Conservation (phyloP, 148 eudicot genomes). For the Euryodendron excelsum region DNA sequence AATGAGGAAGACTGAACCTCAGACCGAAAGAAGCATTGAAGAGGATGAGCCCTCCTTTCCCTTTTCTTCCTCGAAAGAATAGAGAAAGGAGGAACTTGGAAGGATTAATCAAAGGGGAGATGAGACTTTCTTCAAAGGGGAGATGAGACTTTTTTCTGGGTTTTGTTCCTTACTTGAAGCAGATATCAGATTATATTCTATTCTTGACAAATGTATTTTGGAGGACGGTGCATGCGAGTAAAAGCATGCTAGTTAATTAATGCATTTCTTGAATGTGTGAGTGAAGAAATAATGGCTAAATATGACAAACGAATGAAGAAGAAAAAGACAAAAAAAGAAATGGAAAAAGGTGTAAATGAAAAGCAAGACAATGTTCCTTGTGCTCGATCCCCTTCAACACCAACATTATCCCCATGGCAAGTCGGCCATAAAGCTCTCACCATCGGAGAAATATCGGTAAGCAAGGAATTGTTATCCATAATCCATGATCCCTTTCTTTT, state of each 20-base stretch:
- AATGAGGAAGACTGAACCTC: background rate
- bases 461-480: too few species aligned
- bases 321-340: background rate
- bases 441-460: background rate
- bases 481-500: too few species aligned
- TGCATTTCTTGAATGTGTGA: too few species aligned
- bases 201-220: background rate
- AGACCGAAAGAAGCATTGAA: conserved; percentile 2
- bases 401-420: background rate
- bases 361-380: background rate
- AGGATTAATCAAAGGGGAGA: background rate
- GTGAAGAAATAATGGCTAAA: too few species aligned
- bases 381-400: background rate
- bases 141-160: background rate
- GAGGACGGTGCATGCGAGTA: background rate
- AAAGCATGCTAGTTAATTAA: too few species aligned
- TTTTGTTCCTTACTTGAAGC: conserved; percentile 7
- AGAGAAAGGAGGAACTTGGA: background rate
- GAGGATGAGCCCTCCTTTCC: too few species aligned
- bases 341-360: background rate
- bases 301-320: background rate
- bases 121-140: background rate
- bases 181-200: background rate
- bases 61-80: background rate
- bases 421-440: background rate